Conservation (phyloP, 768 basidiomycete species). For the Cystobasidium ongulense region DNA sequence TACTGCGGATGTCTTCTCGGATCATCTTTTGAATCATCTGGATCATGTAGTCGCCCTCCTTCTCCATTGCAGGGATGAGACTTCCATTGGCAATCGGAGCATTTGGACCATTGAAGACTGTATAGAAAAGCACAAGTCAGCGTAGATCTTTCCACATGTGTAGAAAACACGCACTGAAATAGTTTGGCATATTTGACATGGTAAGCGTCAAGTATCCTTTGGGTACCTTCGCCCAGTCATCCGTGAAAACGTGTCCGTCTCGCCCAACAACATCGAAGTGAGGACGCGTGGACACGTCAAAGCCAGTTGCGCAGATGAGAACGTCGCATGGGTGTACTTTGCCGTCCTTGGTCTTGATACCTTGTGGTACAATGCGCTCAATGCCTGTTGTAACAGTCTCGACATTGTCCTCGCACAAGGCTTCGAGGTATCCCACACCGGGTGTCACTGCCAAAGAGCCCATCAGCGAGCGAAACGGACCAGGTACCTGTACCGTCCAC, state of each 20-base stretch:
- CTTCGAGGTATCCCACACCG: conserved; percentile 28
- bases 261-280: conserved; percentile 20
- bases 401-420: conserved; percentile 26
- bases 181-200: conserved; percentile 30
- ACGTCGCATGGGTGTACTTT: conserved; percentile 25
- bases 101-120: conserved; percentile 31
- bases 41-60: conserved; percentile 31
- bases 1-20: conserved; percentile 21
- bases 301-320: conserved; percentile 36
- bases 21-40: conserved; percentile 26
- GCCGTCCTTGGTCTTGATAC: conserved; percentile 29
- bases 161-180: conserved; percentile 8
- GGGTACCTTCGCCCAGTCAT: conserved; percentile 15
- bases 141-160: neutral
- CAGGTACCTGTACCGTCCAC: neutral
- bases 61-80: conserved; percentile 27
- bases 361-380: conserved; percentile 15
- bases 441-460: conserved; percentile 7
- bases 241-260: conserved; percentile 14
- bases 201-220: conserved; percentile 27
- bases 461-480: neutral
- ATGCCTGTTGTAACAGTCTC: conserved; percentile 19
- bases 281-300: conserved; percentile 29
- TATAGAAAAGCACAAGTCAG: neutral
- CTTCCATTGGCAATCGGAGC: conserved; percentile 25